Evolutionary conservation across 2,329 filamentous ascomycete species (phyloP).

Genomic region (Colletotrichum australisinense): DNA sequence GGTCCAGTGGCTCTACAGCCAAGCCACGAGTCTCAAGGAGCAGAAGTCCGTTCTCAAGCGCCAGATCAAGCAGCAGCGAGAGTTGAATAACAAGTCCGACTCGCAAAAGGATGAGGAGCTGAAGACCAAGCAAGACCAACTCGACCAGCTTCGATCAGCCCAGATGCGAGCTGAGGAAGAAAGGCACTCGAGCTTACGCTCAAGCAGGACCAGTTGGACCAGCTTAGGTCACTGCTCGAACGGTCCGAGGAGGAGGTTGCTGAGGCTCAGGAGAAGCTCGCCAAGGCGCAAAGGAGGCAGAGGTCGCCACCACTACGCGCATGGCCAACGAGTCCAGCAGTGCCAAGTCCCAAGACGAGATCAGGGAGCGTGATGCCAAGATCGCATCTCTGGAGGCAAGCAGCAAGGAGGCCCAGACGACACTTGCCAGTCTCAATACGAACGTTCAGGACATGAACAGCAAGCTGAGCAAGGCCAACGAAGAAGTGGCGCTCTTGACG

Average conservation of each 20-base stretch:
- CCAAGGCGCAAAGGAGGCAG: conserved; percentile 60
- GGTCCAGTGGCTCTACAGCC: conserved; percentile 81
- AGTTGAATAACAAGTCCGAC: conserved; percentile 90
- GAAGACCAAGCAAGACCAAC: conserved; percentile 66
- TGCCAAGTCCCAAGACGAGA: conserved; percentile 44
- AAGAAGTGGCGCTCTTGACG: conserved; percentile 50
- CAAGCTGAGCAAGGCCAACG: conserved; percentile 54
- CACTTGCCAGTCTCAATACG: conserved; percentile 45
- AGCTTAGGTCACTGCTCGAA: conserved; percentile 46
- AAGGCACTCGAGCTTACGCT: conserved; percentile 72
- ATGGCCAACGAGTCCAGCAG: conserved; percentile 38
- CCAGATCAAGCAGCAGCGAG: conserved; percentile 95
- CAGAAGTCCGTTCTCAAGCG: conserved; percentile 90
- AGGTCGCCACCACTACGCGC: conserved; percentile 44
- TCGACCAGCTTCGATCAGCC: conserved; percentile 53
- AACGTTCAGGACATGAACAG: conserved; percentile 43
- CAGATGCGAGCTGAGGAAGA: conserved; percentile 46
- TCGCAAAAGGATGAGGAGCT: conserved; percentile 74
- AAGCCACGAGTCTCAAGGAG: conserved; percentile 82
- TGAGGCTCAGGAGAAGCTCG: conserved; percentile 60
- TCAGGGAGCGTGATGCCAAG: conserved; percentile 52
- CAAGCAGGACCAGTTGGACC: conserved; percentile 63
- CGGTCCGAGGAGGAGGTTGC: conserved; percentile 51
- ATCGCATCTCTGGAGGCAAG: conserved; percentile 54
- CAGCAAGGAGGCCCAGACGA: conserved; percentile 49